Conservation (phyloP, 2,329 filamentous ascomycete species). For the Phaeosphaeriaceae sp. region DNA sequence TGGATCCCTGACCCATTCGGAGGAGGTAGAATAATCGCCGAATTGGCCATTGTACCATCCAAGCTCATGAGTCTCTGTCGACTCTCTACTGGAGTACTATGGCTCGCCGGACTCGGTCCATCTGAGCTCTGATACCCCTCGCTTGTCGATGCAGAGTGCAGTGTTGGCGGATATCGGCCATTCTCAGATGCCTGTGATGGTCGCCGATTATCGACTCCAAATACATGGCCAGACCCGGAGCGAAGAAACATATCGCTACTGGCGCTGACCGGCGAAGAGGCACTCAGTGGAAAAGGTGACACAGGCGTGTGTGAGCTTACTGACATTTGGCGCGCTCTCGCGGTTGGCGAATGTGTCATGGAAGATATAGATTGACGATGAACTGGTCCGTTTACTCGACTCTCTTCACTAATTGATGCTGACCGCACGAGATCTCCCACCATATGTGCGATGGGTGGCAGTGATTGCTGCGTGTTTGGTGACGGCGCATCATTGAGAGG, state of each 20-base stretch:
- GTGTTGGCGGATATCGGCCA: conserved; percentile 40
- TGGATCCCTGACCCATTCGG: conserved; percentile 40
- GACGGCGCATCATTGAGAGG: conserved; percentile 40
- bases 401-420: conserved; percentile 39
- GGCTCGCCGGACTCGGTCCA: conserved; percentile 39
- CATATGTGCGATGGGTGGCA: conserved; percentile 44
- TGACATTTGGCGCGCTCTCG: conserved; percentile 39
- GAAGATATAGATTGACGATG: conserved; percentile 49
- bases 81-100: conserved; percentile 37
- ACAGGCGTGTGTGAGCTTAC: conserved; percentile 41
- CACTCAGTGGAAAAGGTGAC: conserved; percentile 41
- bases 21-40: conserved; percentile 38
- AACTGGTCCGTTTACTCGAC: conserved; percentile 31
- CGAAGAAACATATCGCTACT: conserved; percentile 43
- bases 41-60: conserved; percentile 33
- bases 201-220: conserved; percentile 35
- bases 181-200: conserved; percentile 47
- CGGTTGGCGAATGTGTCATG: conserved; percentile 44
- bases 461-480: conserved; percentile 34
- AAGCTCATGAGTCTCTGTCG: conserved; percentile 39
- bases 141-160: conserved; percentile 39
- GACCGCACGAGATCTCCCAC: conserved; percentile 42
- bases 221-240: conserved; percentile 37
- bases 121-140: conserved; percentile 48
- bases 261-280: conserved; percentile 41